Evolutionary conservation across 2,329 filamentous ascomycete species (phyloP).

Genomic region (Chaetomium globosum): DNA sequence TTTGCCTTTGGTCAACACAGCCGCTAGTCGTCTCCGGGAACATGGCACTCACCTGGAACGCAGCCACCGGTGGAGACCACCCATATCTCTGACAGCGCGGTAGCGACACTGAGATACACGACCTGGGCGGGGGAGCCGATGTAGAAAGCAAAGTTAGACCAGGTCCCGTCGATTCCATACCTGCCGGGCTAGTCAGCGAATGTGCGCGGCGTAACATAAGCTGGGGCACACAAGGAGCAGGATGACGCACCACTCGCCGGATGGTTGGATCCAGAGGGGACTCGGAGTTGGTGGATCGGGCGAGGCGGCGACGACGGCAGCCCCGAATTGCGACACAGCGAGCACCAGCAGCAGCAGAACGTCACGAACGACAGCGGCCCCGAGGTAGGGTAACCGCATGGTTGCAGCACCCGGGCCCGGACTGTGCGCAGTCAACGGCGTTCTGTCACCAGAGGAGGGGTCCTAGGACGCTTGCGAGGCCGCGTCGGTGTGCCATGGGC

Average conservation of each 20-base stretch:
- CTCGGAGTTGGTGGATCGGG: conserved; percentile 16
- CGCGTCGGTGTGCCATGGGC: conserved; percentile 37
- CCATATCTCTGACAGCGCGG: conserved; percentile 72
- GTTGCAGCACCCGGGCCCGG: conserved; percentile 37
- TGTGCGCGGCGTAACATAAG: conserved; percentile 15
- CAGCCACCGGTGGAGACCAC: conserved; percentile 64
- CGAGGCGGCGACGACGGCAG: conserved; percentile 20
- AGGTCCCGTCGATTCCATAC: conserved; percentile 68
- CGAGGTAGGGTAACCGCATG: conserved; percentile 38
- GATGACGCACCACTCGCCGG: conserved; percentile 37
- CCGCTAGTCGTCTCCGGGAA: background rate
- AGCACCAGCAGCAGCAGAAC: conserved; percentile 33
- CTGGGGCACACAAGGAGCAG: background rate
- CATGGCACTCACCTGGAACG: conserved; percentile 40
- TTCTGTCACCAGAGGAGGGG: conserved; percentile 34
- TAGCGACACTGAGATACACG: conserved; percentile 64
- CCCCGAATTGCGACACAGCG: conserved; percentile 30
- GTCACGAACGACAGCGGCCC: conserved; percentile 37
- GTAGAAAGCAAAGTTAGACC: conserved; percentile 69
- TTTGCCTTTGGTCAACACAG: conserved; percentile 33
- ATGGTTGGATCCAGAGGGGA: conserved; percentile 38
- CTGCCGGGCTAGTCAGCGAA: conserved; percentile 42
- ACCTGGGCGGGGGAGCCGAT: conserved; percentile 49
- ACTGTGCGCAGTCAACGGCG: conserved; percentile 25
- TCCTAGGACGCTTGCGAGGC: conserved; percentile 36